A percentile compares a stretch with the other conserved stretches of the same genome.
Conservation (phyloP, 495 filamentous ascomycete genomes). For the Penicillium verhagenii region DNA sequence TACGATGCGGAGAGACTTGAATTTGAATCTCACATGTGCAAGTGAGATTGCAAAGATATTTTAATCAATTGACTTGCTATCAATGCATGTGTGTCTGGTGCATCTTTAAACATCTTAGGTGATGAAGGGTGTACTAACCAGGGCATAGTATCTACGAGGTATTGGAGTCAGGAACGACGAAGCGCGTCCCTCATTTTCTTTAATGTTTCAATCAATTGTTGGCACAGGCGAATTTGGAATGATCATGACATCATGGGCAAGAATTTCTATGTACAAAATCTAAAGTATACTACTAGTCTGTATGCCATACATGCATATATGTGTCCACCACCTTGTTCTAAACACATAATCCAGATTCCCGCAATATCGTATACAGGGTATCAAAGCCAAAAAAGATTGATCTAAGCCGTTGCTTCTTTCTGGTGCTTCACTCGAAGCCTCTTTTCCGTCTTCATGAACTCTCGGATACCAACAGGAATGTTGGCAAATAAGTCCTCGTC, state of each 20-base stretch:
- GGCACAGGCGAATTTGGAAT: not conserved
- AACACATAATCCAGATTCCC: not conserved
- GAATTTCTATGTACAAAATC: not conserved
- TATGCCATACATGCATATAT: too few relatives aligned
- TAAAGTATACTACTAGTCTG: not conserved
- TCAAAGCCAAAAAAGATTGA: not conserved
- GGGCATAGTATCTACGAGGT: too few relatives aligned
- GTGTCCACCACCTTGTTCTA: not conserved
- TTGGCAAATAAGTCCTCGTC: conserved; percentile 66
- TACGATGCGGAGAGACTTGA: not conserved
- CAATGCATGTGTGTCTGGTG: too few relatives aligned
- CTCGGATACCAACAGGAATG: conserved; percentile 89
- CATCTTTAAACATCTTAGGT: too few relatives aligned
- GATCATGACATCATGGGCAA: conserved; percentile 3
- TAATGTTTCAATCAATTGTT: too few relatives aligned
- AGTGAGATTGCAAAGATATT: not conserved
- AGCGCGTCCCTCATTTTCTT: too few relatives aligned
- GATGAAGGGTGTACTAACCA: too few relatives aligned
- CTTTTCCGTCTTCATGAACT: conserved; percentile 98
- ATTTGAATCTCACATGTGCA: not conserved
- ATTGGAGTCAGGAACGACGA: too few relatives aligned
- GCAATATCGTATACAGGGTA: not conserved
- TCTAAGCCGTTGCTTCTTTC: conserved; percentile 24
- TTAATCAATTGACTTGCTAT: too few relatives aligned
- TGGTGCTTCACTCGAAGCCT: conserved; percentile 73